These are phyloP conservation scores for Serendipita vermifera DNA, from an alignment of 768 basidiomycete species.

Conservation along the genomic window DNA sequence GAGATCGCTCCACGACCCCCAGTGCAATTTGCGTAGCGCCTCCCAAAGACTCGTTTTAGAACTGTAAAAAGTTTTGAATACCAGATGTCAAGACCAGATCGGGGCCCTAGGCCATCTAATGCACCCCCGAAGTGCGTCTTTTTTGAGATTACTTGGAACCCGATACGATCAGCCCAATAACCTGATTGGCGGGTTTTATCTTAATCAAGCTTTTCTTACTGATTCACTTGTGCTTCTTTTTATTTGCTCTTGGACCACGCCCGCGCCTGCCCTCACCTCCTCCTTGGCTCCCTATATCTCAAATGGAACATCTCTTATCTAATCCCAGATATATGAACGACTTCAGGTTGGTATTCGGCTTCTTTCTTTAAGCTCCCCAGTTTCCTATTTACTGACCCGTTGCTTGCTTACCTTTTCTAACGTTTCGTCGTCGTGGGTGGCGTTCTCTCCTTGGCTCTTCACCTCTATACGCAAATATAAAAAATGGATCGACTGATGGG, in stretches of 20 bases:
- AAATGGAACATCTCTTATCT: constrained; percentile 7
- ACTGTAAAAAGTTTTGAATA: not conserved
- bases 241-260: no score
- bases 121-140: no score
- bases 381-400: not conserved
- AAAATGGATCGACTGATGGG: not conserved
- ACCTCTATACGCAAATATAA: not conserved
- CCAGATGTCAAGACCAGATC: constrained; percentile 1
- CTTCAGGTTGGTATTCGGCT: not conserved
- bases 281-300: no score
- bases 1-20: constrained; percentile 6
- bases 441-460: no score
- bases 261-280: no score
- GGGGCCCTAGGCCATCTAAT: not conserved
- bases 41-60: not conserved
- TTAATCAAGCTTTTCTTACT: no score
- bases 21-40: constrained; percentile 3
- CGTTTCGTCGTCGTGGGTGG: no score
- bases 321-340: constrained; percentile 10
- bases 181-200: no score
- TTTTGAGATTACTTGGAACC: no score
- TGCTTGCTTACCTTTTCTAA: no score
- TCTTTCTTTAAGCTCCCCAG: not conserved
- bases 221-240: no score
- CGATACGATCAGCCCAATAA: no score